These are phyloP conservation scores for Candida schatavii DNA, from an alignment of 805 yeast genomes.

Conservation along the genomic window DNA sequence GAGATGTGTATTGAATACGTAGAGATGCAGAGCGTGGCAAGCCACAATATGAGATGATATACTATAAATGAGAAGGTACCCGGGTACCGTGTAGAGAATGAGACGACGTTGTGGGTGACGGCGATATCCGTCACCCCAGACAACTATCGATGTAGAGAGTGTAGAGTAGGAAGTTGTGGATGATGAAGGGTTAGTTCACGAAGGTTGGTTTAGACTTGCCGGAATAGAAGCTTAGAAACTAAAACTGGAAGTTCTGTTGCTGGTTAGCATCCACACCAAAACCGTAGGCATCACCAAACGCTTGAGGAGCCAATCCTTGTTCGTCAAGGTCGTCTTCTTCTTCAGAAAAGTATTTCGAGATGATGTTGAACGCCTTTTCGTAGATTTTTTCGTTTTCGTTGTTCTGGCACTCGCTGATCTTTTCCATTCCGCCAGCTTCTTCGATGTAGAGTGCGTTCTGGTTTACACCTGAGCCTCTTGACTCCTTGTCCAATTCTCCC, in stretches of 20 bases:
- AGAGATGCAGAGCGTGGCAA: constrained; percentile 5
- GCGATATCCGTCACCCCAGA: too few relatives aligned
- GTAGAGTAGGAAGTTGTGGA: not conserved
- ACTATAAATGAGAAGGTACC: not conserved
- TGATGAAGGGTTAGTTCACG: too few relatives aligned
- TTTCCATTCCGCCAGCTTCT: constrained; percentile 98
- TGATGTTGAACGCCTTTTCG: constrained; percentile 83
- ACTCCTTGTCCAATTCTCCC: constrained; percentile 90
- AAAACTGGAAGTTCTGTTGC: constrained; percentile 50
- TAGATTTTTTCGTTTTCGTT: constrained; percentile 91
- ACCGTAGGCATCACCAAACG: constrained; percentile 80
- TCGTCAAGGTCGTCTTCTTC: constrained; percentile 69
- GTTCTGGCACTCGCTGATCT: constrained; percentile 87
- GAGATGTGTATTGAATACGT: constrained; percentile 1
- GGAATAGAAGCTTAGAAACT: constrained; percentile 1
- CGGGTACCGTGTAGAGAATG: constrained; percentile 2
- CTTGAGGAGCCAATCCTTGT: constrained; percentile 68
- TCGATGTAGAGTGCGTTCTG: constrained; percentile 90
- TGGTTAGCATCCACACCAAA: constrained; percentile 73
- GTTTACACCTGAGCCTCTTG: constrained; percentile 64
- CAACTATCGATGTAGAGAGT: too few relatives aligned
- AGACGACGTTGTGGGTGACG: too few relatives aligned
- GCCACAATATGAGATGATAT: constrained; percentile 5
- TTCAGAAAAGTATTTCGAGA: constrained; percentile 86
- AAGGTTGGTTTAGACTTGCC: too few relatives aligned